These are phyloP conservation scores for Vitis cinerea DNA, from an alignment of 164 flowering plant species.

Conservation along the genomic window DNA sequence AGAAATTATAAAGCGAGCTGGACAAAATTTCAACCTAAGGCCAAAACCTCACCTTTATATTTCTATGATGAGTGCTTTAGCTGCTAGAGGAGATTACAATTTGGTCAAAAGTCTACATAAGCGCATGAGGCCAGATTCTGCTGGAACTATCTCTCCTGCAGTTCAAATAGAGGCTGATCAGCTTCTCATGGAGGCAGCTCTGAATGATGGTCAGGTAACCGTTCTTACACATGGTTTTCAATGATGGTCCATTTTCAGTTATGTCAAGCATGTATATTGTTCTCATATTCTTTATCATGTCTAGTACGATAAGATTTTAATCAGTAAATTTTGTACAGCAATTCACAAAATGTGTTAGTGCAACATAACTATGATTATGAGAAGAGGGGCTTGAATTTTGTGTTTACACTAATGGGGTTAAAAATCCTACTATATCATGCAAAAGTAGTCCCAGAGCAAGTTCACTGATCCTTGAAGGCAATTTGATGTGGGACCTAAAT, in stretches of 20 bases:
- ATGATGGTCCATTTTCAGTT: not conserved
- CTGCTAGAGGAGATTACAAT: slow-evolving; percentile 51
- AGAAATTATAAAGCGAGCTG: slow-evolving; percentile 54
- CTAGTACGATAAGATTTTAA: not conserved
- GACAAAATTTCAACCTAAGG: slow-evolving; percentile 34
- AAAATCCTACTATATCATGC: too few species aligned
- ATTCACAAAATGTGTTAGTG: too few species aligned
- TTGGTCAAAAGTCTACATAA: slow-evolving; percentile 48
- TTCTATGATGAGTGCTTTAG: slow-evolving; percentile 71
- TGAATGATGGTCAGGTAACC: slow-evolving; percentile 60
- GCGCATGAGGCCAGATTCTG: slow-evolving; percentile 64
- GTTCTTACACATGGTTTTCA: not conserved
- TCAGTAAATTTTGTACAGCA: too few species aligned
- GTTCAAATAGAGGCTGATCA: slow-evolving; percentile 71
- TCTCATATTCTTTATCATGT: not conserved
- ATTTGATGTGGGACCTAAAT: too few species aligned
- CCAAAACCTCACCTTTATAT: slow-evolving; percentile 80
- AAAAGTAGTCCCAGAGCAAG: too few species aligned
- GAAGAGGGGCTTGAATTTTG: too few species aligned
- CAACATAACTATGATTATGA: too few species aligned
- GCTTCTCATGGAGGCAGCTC: slow-evolving; percentile 79
- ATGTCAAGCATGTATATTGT: not conserved
- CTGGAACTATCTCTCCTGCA: slow-evolving; percentile 47
- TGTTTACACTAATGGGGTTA: too few species aligned
- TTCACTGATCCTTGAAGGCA: too few species aligned